These are phyloP conservation scores for Fusarium falciforme DNA, from an alignment of 2,329 filamentous ascomycete genomes.

Conservation along the genomic window DNA sequence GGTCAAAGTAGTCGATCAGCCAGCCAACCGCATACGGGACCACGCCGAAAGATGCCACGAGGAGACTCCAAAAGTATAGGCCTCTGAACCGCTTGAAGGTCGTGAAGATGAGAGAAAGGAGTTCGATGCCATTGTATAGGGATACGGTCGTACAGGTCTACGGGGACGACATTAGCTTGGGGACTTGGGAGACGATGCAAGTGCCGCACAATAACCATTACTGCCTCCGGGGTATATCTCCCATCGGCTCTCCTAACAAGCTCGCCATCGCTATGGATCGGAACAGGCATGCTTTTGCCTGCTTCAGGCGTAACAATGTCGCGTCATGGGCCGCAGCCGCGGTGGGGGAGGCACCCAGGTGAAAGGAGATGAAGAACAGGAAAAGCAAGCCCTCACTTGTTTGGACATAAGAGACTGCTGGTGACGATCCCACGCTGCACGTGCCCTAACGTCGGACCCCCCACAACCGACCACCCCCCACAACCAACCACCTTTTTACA, in stretches of 20 bases:
- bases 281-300: slow-evolving; percentile 23
- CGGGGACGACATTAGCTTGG: not conserved
- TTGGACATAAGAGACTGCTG: not conserved
- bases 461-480: too few relatives aligned
- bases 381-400: not conserved
- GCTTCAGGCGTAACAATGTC: not conserved
- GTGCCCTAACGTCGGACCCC: too few relatives aligned
- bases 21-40: slow-evolving; percentile 30
- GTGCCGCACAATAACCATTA: slow-evolving; percentile 33
- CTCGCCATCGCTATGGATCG: slow-evolving; percentile 11
- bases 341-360: not conserved
- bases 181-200: not conserved
- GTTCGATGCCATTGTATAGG: slow-evolving; percentile 30
- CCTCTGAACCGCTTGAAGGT: slow-evolving; percentile 26
- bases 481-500: too few relatives aligned
- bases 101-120: slow-evolving; percentile 29
- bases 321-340: slow-evolving; percentile 16
- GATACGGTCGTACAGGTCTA: slow-evolving; percentile 29
- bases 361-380: not conserved
- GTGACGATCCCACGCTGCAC: slow-evolving; percentile 9
- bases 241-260: slow-evolving; percentile 2
- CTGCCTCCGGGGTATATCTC: slow-evolving; percentile 24
- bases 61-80: slow-evolving; percentile 32
- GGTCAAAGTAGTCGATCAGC: slow-evolving; percentile 24
- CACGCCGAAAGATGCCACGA: slow-evolving; percentile 20